A percentile compares a stretch with the other conserved stretches of the same genome.
Conservation (phyloP, 331 rosid species). For the Dryas integrifolia region DNA sequence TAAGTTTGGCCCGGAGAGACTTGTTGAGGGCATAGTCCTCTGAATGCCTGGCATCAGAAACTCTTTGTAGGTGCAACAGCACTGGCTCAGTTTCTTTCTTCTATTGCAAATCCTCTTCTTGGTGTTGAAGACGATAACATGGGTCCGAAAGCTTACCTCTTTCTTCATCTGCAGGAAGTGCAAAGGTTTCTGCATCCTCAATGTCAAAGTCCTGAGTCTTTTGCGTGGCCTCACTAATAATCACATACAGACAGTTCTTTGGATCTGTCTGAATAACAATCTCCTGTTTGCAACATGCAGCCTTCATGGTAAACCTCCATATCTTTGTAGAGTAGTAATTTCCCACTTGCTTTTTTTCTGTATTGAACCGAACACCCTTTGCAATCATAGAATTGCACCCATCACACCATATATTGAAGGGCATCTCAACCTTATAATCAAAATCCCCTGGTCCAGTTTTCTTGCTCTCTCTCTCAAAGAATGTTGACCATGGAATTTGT, state of each 20-base stretch:
- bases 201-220: slow-evolving; percentile 74
- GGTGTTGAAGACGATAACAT: slow-evolving; percentile 89
- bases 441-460: slow-evolving; percentile 75
- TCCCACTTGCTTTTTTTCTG: slow-evolving; percentile 98
- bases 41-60: slow-evolving; percentile 67
- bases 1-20: slow-evolving; percentile 68
- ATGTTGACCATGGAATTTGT: slow-evolving; percentile 88
- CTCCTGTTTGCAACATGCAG: slow-evolving; percentile 89
- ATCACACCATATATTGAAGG: slow-evolving; percentile 90
- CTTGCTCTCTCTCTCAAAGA: slow-evolving; percentile 85
- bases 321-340: slow-evolving; percentile 96
- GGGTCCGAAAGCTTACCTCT: slow-evolving; percentile 85
- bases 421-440: slow-evolving; percentile 97
- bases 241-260: slow-evolving; percentile 69
- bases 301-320: slow-evolving; percentile 91
- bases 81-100: slow-evolving; percentile 90
- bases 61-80: slow-evolving; percentile 68
- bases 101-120: slow-evolving; percentile 69
- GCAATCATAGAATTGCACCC: slow-evolving; percentile 99
- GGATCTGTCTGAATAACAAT: slow-evolving; percentile 90
- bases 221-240: slow-evolving; percentile 70
- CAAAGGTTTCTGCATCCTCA: slow-evolving; percentile 90
- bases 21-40: slow-evolving; percentile 74
- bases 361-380: slow-evolving; percentile 95
- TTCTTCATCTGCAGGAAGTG: slow-evolving; percentile 84